Percentiles rank a stretch among this genome's conserved stretches.
Evolutionary conservation across 2,329 filamentous ascomycete species (phyloP).

Genomic region (Colletotrichum lupini): DNA sequence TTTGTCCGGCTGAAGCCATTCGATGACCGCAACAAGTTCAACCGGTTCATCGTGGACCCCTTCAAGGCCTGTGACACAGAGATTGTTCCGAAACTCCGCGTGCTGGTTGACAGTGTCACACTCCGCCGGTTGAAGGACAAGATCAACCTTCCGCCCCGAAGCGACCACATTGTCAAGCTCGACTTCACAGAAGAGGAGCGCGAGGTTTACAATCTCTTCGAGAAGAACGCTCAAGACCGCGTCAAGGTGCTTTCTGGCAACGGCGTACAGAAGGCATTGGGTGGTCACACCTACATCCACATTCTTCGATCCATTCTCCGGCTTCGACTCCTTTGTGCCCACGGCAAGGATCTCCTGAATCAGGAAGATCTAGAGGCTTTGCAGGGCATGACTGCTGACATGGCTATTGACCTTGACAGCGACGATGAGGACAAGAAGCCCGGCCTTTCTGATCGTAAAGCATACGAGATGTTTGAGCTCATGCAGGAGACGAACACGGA

Average conservation of each 20-base stretch:
- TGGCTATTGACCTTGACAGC: conserved; percentile 90
- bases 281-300: conserved; percentile 91
- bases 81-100: conserved; percentile 84
- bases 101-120: conserved; percentile 95
- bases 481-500: conserved; percentile 86
- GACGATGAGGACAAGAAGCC: conserved; percentile 70
- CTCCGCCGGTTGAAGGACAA: conserved; percentile 91
- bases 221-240: conserved; percentile 81
- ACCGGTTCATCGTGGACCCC: conserved; percentile 81
- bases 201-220: conserved; percentile 85
- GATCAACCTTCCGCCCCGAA: conserved; percentile 81
- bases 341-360: conserved; percentile 90
- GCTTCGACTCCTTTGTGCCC: conserved; percentile 89
- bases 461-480: conserved; percentile 86
- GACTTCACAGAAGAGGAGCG: conserved; percentile 81
- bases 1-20: conserved; percentile 90
- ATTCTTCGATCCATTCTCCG: conserved; percentile 92
- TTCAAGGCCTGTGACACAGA: conserved; percentile 89
- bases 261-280: conserved; percentile 70
- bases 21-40: conserved; percentile 80
- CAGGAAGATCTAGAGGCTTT: conserved; percentile 84
- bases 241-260: conserved; percentile 76
- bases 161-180: conserved; percentile 78
- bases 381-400: conserved; percentile 83
- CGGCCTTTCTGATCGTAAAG: conserved; percentile 74